A percentile compares a stretch with the other conserved stretches of the same genome.
Conservation (phyloP, 176 grass and related monocot genomes). For the Leersia perrieri region DNA sequence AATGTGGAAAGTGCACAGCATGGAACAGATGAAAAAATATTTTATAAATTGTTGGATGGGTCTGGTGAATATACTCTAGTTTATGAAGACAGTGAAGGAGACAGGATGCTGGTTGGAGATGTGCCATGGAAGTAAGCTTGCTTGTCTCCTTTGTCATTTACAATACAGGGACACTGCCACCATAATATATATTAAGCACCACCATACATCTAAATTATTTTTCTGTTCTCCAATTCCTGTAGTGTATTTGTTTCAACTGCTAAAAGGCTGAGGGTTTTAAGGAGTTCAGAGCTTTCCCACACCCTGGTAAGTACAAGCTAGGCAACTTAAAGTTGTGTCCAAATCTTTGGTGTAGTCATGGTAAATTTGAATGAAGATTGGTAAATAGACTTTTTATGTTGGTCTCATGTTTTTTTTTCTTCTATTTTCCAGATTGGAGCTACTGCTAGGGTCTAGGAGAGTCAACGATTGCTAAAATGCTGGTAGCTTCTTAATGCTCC, state of each 20-base stretch:
- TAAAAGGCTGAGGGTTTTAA: constrained; percentile 88
- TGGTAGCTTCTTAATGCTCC: constrained; percentile 14
- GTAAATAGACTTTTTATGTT: neutral
- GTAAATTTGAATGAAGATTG: neutral
- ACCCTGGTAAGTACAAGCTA: constrained; percentile 39
- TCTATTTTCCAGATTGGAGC: constrained; percentile 34
- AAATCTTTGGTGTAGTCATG: constrained; percentile 10
- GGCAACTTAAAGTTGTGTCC: neutral
- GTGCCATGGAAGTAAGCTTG: constrained; percentile 90
- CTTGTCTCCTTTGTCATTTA: constrained; percentile 5
- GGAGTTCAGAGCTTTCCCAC: constrained; percentile 71
- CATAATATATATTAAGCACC: neutral
- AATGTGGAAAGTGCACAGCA: constrained; percentile 24
- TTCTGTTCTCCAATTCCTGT: constrained; percentile 33
- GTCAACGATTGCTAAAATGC: constrained; percentile 25
- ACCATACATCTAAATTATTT: constrained; percentile 28
- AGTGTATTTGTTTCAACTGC: constrained; percentile 76
- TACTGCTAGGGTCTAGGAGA: constrained; percentile 14
- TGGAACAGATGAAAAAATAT: constrained; percentile 54
- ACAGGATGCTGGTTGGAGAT: constrained; percentile 75
- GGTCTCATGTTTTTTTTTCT: neutral
- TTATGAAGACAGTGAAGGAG: constrained; percentile 88
- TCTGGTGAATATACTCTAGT: constrained; percentile 90
- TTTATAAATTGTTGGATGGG: constrained; percentile 71
- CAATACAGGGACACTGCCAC: neutral